These are phyloP conservation scores for Stenogyne calaminthoides DNA, from an alignment of 305 asterid genomes.

Conservation along the genomic window DNA sequence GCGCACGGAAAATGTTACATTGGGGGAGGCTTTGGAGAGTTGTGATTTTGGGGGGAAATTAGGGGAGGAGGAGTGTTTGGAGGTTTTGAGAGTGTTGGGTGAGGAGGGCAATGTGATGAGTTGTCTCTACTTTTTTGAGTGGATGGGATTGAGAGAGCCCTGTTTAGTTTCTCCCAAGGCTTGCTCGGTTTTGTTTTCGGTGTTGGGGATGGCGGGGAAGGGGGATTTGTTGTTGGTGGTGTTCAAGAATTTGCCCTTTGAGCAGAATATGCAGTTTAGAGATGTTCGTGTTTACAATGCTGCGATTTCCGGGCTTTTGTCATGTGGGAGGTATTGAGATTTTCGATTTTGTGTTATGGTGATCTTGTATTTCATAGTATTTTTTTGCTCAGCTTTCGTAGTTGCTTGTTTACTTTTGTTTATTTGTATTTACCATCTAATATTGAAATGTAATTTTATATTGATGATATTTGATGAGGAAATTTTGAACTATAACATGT, in stretches of 20 bases:
- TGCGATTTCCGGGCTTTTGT: constrained; percentile 72
- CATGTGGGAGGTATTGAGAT: constrained; percentile 59
- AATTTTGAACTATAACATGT: background rate
- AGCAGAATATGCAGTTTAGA: constrained; percentile 43
- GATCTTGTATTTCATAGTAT: background rate
- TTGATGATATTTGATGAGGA: constrained; percentile 1
- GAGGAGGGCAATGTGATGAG: constrained; percentile 56
- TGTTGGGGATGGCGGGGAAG: constrained; percentile 70
- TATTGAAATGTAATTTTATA: constrained; percentile 5
- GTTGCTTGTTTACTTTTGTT: constrained; percentile 9
- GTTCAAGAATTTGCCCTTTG: constrained; percentile 70
- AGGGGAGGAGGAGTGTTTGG: constrained; percentile 65
- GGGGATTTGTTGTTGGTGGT: constrained; percentile 66
- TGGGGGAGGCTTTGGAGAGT: constrained; percentile 81
- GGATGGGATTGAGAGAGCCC: constrained; percentile 88
- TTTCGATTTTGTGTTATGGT: background rate
- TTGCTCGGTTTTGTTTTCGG: constrained; percentile 65
- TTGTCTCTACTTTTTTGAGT: constrained; percentile 82
- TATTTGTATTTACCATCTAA: constrained; percentile 11
- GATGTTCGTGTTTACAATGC: constrained; percentile 86
- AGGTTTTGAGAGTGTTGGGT: constrained; percentile 65
- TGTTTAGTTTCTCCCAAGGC: constrained; percentile 74
- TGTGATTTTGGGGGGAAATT: constrained; percentile 53
- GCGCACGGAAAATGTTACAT: constrained; percentile 64
- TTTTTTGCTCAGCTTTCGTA: background rate